These are phyloP conservation scores for Pistacia vera DNA, from an alignment of 345 rosid species.

Conservation along the genomic window DNA sequence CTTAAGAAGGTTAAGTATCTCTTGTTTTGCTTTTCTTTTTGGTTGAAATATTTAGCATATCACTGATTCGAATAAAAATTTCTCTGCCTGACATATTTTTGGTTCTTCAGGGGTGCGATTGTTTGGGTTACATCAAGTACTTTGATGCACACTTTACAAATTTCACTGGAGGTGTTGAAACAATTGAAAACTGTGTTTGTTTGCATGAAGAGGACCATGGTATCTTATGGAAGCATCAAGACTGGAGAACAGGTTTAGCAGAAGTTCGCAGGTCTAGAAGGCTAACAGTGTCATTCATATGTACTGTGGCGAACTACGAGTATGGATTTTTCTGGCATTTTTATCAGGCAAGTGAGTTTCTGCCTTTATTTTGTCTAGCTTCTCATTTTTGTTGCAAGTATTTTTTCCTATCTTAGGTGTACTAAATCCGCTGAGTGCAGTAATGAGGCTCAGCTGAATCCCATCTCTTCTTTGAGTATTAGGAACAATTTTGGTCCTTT, in stretches of 20 bases:
- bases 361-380: neutral
- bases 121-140: conserved; percentile 73
- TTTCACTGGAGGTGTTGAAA: conserved; percentile 80
- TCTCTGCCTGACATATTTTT: conserved; percentile 4
- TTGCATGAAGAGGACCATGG: conserved; percentile 85
- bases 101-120: conserved; percentile 66
- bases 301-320: conserved; percentile 79
- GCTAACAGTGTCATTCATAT: conserved; percentile 61
- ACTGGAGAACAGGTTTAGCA: conserved; percentile 83
- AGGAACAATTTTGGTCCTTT: neutral
- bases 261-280: conserved; percentile 80
- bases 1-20: conserved; percentile 55
- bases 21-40: neutral
- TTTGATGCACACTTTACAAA: conserved; percentile 78
- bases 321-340: conserved; percentile 81
- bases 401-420: conserved; percentile 4
- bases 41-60: conserved; percentile 1
- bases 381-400: neutral
- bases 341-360: conserved; percentile 58
- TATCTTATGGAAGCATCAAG: conserved; percentile 85
- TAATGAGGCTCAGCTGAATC: conserved; percentile 18
- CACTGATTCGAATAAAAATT: neutral
- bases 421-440: conserved; percentile 11
- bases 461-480: neutral
- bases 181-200: conserved; percentile 74